Conservation (phyloP, 1,284 basidiomycete genomes). For the Lentinula novae-zelandiae region DNA sequence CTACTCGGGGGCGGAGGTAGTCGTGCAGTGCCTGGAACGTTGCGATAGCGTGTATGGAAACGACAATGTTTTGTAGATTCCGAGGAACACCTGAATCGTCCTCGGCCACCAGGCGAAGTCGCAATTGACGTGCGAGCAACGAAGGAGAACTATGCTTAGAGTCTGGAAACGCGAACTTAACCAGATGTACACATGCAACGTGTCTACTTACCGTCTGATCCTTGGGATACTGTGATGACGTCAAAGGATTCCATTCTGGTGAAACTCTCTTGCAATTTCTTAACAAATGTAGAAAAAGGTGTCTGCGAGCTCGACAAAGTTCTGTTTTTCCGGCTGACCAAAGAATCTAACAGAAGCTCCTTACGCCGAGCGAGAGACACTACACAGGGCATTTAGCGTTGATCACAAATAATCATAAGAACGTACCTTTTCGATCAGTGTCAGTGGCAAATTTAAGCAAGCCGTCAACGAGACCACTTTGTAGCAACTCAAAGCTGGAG, state of each 20-base stretch:
- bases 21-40: slow-evolving; percentile 95
- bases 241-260: slow-evolving; percentile 94
- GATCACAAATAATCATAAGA: not conserved
- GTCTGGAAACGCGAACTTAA: slow-evolving; percentile 40
- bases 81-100: slow-evolving; percentile 86
- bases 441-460: slow-evolving; percentile 82
- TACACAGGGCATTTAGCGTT: slow-evolving; percentile 24
- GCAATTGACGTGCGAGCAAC: slow-evolving; percentile 82
- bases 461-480: slow-evolving; percentile 90
- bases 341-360: slow-evolving; percentile 72
- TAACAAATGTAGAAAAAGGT: slow-evolving; percentile 81
- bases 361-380: slow-evolving; percentile 59
- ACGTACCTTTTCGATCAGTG: slow-evolving; percentile 51
- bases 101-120: slow-evolving; percentile 82
- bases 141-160: slow-evolving; percentile 85
- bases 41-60: slow-evolving; percentile 95
- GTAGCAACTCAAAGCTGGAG: slow-evolving; percentile 93
- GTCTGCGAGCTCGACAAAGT: slow-evolving; percentile 43
- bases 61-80: slow-evolving; percentile 83
- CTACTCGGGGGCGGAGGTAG: slow-evolving; percentile 86
- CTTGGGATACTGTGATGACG: slow-evolving; percentile 82
- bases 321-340: slow-evolving; percentile 55
- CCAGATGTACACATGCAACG: not conserved
- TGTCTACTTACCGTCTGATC: slow-evolving; percentile 58
- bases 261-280: slow-evolving; percentile 90